Percentiles rank a stretch among this genome's conserved stretches.
phyloP scores from a whole-genome alignment of 2,329 filamentous ascomycete species.

The Tricladium varicosporioides region DNA sequence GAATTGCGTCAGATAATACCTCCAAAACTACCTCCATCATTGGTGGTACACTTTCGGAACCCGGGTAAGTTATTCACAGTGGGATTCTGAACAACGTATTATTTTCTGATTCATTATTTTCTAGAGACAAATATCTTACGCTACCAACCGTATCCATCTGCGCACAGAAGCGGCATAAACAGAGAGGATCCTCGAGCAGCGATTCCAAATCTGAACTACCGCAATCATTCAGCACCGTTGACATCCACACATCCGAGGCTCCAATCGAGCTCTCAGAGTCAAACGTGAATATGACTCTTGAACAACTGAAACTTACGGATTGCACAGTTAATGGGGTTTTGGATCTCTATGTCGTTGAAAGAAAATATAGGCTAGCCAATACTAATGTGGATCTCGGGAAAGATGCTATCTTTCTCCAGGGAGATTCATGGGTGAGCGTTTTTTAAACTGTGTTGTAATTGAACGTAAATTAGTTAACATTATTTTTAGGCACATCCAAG shows the following conservation, averaged over 20 bases:
- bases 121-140: no score
- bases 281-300: constrained; percentile 5
- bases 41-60: no score
- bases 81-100: no score
- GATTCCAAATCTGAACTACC: not conserved
- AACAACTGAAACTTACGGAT: constrained; percentile 2
- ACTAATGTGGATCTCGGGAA: not conserved
- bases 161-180: no score
- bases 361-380: not conserved
- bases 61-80: no score
- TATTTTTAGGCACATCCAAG: not conserved
- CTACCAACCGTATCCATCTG: no score
- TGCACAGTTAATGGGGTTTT: constrained; percentile 5
- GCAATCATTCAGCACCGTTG: not conserved
- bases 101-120: no score
- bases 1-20: not conserved
- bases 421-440: constrained; percentile 2
- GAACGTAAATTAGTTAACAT: no score
- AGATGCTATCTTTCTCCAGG: not conserved
- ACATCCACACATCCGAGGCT: constrained; percentile 8
- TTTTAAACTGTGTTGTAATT: no score
- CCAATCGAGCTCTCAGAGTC: constrained; percentile 6
- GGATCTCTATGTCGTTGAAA: constrained; percentile 8
- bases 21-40: no score
- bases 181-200: no score